Evolutionary conservation across 2,329 filamentous ascomycete species (phyloP), one percentile per base, ranked within the genome.

Genomic region (Pochonia chlamydosporia): DNA sequence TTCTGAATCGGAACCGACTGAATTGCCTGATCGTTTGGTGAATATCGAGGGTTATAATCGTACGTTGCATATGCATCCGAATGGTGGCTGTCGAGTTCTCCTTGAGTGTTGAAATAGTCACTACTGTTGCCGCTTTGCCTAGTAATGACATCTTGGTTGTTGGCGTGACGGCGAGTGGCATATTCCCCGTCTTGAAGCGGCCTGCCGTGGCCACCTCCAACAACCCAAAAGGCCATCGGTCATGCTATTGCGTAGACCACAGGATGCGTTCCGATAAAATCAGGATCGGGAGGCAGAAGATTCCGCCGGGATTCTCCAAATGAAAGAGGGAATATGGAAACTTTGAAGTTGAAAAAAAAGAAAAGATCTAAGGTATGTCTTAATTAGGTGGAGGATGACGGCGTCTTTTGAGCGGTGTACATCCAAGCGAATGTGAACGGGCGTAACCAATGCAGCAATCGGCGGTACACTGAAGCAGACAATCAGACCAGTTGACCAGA

Each of bases 211-310:
- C 35, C 44, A 51, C 61, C 54, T 59, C 63, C 60, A 54, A 61
- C 63, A 52, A 67, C 63, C 68, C 62, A 68, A 59, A 62, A 70
- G 58, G 59, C 63, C 64, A 65, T 69, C 55, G 64, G 62, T 62
- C 65, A 68, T 63, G 59, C 63, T 65, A 39, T 53, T 39, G 18
- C 14, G 33, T 5, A 39, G 20, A 14, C 13, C 25, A 16, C 26
- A 23, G n/a, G n/a, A n/a, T n/a, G n/a, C n/a, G n/a, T n/a, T n/a
- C n/a, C n/a, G n/a, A n/a, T n/a, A n/a, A n/a, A n/a, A n/a, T n/a
- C n/a, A n/a, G n/a, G n/a, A n/a, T n/a, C n/a, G n/a, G n/a, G n/a
- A n/a, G n/a, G n/a, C n/a, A n/a, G n/a, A n/a, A n/a, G n/a, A n/a
- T n/a, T n/a, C n/a, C n/a, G n/a, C n/a, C n/a, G n/a, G n/a, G n/a